phyloP scores from a whole-genome alignment of 2,329 filamentous ascomycete species.

The Aspergillus pseudoviridinutans region DNA sequence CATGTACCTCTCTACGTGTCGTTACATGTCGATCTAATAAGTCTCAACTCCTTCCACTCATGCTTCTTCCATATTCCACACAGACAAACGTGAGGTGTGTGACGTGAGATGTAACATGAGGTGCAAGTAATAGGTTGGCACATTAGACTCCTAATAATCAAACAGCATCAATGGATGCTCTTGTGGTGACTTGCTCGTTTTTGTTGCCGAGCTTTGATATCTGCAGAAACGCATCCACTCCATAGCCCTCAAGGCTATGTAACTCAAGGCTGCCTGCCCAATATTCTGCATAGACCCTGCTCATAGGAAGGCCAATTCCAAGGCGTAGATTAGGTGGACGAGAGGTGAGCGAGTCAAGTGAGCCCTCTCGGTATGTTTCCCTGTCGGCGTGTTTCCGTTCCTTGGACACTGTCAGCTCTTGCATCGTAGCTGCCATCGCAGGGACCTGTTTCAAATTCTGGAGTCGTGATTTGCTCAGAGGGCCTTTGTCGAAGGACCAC shows the following conservation, averaged over 20 bases:
- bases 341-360: conserved; percentile 73
- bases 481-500: conserved; percentile 96
- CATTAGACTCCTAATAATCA: conserved; percentile 30
- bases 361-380: conserved; percentile 52
- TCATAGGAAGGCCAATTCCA: conserved; percentile 90
- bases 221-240: conserved; percentile 91
- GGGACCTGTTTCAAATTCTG: conserved; percentile 83
- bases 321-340: conserved; percentile 81
- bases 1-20: background rate
- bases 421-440: conserved; percentile 86
- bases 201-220: conserved; percentile 97
- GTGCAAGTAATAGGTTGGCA: background rate
- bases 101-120: background rate
- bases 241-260: conserved; percentile 92
- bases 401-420: conserved; percentile 63
- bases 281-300: conserved; percentile 92
- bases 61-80: background rate
- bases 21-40: too few species aligned
- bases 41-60: too few species aligned
- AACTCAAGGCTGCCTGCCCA: conserved; percentile 92
- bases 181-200: conserved; percentile 84
- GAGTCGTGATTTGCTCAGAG: conserved; percentile 71
- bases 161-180: conserved; percentile 73
- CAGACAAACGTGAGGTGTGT: too few species aligned
- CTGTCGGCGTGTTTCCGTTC: conserved; percentile 29